Evolutionary conservation across 2,329 filamentous ascomycete species (phyloP).

Genomic region (Colletotrichum limetticola): DNA sequence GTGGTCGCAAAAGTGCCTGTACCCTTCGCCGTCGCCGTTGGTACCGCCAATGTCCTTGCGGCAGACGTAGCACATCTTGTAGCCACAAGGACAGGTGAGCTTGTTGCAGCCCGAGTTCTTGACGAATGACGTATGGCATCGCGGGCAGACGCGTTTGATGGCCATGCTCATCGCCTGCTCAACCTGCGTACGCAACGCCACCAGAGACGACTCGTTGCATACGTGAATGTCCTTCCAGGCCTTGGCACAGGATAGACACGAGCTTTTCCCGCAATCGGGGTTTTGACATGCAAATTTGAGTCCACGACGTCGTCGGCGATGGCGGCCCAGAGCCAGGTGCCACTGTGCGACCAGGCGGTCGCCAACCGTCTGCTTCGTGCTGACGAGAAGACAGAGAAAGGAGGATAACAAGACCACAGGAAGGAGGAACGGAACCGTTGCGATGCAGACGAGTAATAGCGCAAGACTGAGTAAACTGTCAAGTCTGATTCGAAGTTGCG

Average conservation of each 20-base stretch:
- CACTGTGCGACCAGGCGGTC: slow-evolving; percentile 59
- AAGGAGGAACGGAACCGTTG: slow-evolving; percentile 67
- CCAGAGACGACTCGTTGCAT: slow-evolving; percentile 85
- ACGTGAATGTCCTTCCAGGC: slow-evolving; percentile 89
- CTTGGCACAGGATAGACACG: slow-evolving; percentile 85
- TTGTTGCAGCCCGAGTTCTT: slow-evolving; percentile 97
- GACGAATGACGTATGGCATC: slow-evolving; percentile 91
- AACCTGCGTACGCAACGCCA: slow-evolving; percentile 87
- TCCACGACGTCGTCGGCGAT: slow-evolving; percentile 77
- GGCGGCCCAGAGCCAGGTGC: slow-evolving; percentile 69
- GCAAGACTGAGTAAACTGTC: slow-evolving; percentile 59
- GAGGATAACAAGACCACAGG: slow-evolving; percentile 61
- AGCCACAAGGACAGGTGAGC: slow-evolving; percentile 93
- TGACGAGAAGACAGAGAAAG: slow-evolving; percentile 55
- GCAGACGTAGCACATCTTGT: slow-evolving; percentile 98
- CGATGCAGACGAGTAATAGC: slow-evolving; percentile 63
- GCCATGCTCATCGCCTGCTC: slow-evolving; percentile 94
- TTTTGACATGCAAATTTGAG: slow-evolving; percentile 82
- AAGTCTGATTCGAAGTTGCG: slow-evolving; percentile 66
- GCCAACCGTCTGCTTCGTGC: slow-evolving; percentile 54
- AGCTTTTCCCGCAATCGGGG: slow-evolving; percentile 73
- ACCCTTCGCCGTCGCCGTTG: slow-evolving; percentile 70
- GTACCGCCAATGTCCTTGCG: slow-evolving; percentile 74
- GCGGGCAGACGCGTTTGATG: slow-evolving; percentile 93
- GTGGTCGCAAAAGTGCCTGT: slow-evolving; percentile 95